Percentiles rank a stretch among this genome's conserved stretches.
phyloP scores from a whole-genome alignment of 139 green algal species.

The Ostreobium quekettii region DNA sequence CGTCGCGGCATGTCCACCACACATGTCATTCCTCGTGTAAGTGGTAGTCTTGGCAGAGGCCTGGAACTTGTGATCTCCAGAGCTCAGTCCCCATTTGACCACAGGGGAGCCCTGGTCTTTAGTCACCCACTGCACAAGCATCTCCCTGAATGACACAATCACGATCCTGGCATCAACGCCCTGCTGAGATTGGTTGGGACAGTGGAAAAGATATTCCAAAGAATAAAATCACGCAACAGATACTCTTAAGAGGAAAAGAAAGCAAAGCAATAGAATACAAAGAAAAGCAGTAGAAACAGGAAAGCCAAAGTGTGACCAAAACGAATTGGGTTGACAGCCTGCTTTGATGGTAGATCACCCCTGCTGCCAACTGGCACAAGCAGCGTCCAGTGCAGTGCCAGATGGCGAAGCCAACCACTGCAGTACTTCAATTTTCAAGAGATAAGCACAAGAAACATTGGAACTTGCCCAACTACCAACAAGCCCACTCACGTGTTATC shows the following conservation, averaged over 20 bases:
- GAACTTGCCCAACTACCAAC: not conserved
- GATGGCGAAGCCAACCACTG: not conserved
- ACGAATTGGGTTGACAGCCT: not conserved
- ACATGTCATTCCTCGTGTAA: constrained; percentile 48
- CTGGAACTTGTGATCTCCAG: constrained; percentile 19
- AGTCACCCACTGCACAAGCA: constrained; percentile 54
- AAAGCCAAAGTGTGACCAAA: not conserved
- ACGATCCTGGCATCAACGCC: too few relatives aligned
- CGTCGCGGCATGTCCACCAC: constrained; percentile 35
- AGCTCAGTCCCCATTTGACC: constrained; percentile 32
- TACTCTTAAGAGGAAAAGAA: too few relatives aligned
- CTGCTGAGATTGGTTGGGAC: too few relatives aligned
- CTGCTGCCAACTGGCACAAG: too few relatives aligned
- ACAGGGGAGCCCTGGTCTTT: constrained; percentile 21
- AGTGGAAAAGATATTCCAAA: too few relatives aligned
- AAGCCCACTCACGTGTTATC: constrained; percentile 25
- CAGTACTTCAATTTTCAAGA: not conserved
- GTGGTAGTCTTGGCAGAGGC: constrained; percentile 24
- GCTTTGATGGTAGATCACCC: too few relatives aligned
- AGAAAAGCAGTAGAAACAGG: constrained; percentile 6
- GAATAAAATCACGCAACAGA: too few relatives aligned
- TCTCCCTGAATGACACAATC: constrained; percentile 34
- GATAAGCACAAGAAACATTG: not conserved
- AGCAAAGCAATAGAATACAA: too few relatives aligned
- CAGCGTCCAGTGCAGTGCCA: not conserved